Percentiles rank a stretch among this genome's conserved stretches.
phyloP scores from a whole-genome alignment of 257 asterid species.

The Nicotiana attenuata region DNA sequence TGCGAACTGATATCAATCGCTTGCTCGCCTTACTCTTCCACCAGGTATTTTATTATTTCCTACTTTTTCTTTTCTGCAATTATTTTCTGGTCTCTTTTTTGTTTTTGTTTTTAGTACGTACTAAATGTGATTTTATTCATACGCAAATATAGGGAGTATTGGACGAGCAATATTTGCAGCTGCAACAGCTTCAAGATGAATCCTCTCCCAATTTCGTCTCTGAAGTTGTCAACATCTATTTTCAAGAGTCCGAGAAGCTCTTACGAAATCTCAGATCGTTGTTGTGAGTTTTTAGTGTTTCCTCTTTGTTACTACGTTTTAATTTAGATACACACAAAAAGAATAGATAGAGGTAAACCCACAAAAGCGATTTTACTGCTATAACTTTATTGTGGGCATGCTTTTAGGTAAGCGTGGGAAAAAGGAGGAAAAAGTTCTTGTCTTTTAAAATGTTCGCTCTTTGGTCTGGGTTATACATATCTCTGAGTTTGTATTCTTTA shows the following conservation, averaged over 20 bases:
- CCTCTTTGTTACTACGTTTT: not conserved
- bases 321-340: not conserved
- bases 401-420: not conserved
- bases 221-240: constrained; percentile 78
- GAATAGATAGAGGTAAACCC: not conserved
- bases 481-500: not conserved
- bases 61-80: not conserved
- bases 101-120: not conserved
- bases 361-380: not conserved
- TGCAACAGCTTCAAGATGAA: constrained; percentile 85
- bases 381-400: not conserved
- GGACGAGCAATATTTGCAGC: constrained; percentile 88
- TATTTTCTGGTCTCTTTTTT: not conserved
- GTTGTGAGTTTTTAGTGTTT: constrained; percentile 31
- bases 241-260: constrained; percentile 86
- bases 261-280: constrained; percentile 62
- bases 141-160: constrained; percentile 52
- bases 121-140: not conserved
- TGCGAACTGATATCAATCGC: constrained; percentile 79
- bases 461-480: not conserved
- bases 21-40: constrained; percentile 85
- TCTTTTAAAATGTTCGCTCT: not conserved
- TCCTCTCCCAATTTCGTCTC: constrained; percentile 85
- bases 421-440: not conserved
- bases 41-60: constrained; percentile 32